Conservation (phyloP, 108 stramenopile genomes). For the Poteriospumella lacustris region DNA sequence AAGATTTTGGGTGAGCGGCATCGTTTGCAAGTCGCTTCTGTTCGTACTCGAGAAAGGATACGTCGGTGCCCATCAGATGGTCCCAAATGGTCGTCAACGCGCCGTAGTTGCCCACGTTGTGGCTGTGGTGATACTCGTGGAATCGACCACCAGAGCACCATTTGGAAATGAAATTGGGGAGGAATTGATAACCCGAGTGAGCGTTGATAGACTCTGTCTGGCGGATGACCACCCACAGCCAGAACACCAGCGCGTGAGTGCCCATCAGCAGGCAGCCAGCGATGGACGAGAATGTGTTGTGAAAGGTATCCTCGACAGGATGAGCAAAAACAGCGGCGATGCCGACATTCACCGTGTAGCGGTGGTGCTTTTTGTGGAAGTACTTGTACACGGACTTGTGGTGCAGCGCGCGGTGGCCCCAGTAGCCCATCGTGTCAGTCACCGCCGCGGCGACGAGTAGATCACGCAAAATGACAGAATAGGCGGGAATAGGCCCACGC, state of each 20-base stretch:
- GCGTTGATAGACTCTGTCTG: constrained; percentile 18
- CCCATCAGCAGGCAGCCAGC: constrained; percentile 28
- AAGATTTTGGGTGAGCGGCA: too few species aligned
- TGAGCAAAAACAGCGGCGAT: constrained; percentile 34
- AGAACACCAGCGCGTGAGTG: constrained; percentile 10
- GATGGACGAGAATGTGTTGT: constrained; percentile 20
- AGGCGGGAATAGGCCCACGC: background rate
- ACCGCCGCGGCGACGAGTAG: constrained; percentile 25
- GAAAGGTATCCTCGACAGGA: constrained; percentile 34
- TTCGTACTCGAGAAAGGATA: too few species aligned
- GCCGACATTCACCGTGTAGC: constrained; percentile 1
- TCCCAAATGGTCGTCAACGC: constrained; percentile 39
- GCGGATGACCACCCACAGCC: constrained; percentile 5
- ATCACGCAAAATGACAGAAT: background rate
- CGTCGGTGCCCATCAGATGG: too few species aligned
- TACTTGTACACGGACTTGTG: constrained; percentile 32
- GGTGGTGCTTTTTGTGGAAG: constrained; percentile 41
- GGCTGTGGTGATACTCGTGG: constrained; percentile 39
- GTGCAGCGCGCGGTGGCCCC: constrained; percentile 33
- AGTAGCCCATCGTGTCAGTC: constrained; percentile 34
- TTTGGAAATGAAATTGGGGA: background rate
- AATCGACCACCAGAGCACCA: constrained; percentile 14
- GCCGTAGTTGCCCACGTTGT: constrained; percentile 32
- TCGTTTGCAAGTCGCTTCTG: too few species aligned
- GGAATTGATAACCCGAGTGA: constrained; percentile 36